Conservation (phyloP, 768 basidiomycete species). For the Heimioporus sp. region DNA sequence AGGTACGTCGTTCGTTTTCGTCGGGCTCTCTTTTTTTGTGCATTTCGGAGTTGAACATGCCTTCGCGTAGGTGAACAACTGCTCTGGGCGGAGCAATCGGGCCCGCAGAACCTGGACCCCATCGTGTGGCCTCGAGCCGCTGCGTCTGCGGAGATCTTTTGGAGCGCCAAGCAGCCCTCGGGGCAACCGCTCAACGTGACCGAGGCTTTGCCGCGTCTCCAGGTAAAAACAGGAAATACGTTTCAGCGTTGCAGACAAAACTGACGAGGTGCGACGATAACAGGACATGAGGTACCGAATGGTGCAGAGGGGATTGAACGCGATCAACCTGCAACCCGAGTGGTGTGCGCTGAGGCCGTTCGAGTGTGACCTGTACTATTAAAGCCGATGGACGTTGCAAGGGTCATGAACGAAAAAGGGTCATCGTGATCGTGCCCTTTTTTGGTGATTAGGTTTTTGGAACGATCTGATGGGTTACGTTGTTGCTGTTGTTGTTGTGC, state of each 20-base stretch:
- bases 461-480: too few species aligned
- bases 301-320: slow-evolving; percentile 45
- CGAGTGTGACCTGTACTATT: slow-evolving; percentile 35
- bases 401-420: too few species aligned
- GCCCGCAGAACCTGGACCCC: slow-evolving; percentile 41
- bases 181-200: slow-evolving; percentile 33
- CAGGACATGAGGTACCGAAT: slow-evolving; percentile 47
- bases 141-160: slow-evolving; percentile 51
- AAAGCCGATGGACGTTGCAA: too few species aligned
- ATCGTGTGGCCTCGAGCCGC: slow-evolving; percentile 49
- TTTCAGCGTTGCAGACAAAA: not conserved
- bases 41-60: slow-evolving; percentile 4
- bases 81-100: slow-evolving; percentile 48
- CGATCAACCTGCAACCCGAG: slow-evolving; percentile 52
- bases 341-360: slow-evolving; percentile 55
- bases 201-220: slow-evolving; percentile 49
- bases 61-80: slow-evolving; percentile 32
- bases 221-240: too few species aligned
- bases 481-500: too few species aligned
- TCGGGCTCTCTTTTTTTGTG: too few species aligned
- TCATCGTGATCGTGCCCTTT: too few species aligned
- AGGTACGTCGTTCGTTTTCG: slow-evolving; percentile 18
- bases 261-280: not conserved
- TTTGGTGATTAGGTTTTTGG: too few species aligned
- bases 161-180: slow-evolving; percentile 42